A percentile compares a stretch with the other conserved stretches of the same genome.
Conservation (phyloP, 1,284 basidiomycete species). For the Peniophora sp. region DNA sequence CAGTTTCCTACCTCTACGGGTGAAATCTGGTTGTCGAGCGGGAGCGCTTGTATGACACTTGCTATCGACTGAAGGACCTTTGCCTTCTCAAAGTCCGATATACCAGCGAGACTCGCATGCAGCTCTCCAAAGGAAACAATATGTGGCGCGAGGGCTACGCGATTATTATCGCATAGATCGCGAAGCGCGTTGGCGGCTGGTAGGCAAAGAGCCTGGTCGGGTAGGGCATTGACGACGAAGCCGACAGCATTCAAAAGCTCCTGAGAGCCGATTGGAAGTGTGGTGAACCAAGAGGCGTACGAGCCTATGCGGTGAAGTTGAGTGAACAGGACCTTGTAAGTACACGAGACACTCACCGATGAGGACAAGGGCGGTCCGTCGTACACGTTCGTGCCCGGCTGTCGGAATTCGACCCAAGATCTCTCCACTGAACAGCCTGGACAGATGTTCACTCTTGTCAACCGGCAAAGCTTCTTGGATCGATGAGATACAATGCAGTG, state of each 20-base stretch:
- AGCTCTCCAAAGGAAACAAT: slow-evolving; percentile 79
- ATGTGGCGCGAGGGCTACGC: slow-evolving; percentile 70
- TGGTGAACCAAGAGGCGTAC: slow-evolving; percentile 82
- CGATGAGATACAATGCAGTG: slow-evolving; percentile 76
- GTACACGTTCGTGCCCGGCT: slow-evolving; percentile 55
- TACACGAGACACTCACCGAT: slow-evolving; percentile 42
- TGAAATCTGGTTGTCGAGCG: slow-evolving; percentile 65
- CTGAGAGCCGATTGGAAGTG: slow-evolving; percentile 32
- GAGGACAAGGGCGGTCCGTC: slow-evolving; percentile 64
- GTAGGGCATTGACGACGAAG: slow-evolving; percentile 68
- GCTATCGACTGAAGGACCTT: slow-evolving; percentile 87
- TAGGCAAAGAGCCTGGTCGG: slow-evolving; percentile 57
- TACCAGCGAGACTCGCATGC: slow-evolving; percentile 64
- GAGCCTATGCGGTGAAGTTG: slow-evolving; percentile 40
- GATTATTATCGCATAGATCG: slow-evolving; percentile 82
- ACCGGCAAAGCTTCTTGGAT: slow-evolving; percentile 82
- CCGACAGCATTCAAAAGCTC: slow-evolving; percentile 53
- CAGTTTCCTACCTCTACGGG: slow-evolving; percentile 57
- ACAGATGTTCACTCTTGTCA: slow-evolving; percentile 57
- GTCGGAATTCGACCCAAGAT: slow-evolving; percentile 63
- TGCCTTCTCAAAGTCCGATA: slow-evolving; percentile 82
- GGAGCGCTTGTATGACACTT: slow-evolving; percentile 83
- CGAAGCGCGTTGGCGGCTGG: slow-evolving; percentile 75
- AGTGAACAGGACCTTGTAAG: not conserved
- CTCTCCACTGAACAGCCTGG: slow-evolving; percentile 61